Evolutionary conservation across 805 yeast species (phyloP), one percentile per base, ranked within the genome.

Genomic region (Suhomyces pyralidae): DNA sequence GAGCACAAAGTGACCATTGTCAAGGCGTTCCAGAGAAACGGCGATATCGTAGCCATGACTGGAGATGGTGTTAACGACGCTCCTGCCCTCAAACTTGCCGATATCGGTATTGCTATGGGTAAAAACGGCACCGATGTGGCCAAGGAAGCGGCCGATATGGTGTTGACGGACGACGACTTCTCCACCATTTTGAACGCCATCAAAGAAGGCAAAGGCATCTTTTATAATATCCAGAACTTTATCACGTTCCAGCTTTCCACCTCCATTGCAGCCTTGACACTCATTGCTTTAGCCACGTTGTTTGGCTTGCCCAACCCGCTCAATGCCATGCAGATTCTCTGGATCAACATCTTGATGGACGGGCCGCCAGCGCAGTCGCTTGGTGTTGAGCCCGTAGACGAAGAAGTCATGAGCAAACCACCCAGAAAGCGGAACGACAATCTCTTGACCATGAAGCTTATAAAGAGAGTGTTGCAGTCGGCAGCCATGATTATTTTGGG

Each of bases 21-120:
- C 32, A 83, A 88, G 63, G 97, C 97, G 0, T 77, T 92, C 57
- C 96, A 92, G 68, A 81, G 82, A 67, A 81, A 96, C 66, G 97
- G 97, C 49, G 96, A 93, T 68, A 85, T 93, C 56, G 98, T 93
- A 49, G 99, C 97, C 22, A 92, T 93, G 97, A 92, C 98, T n/a
- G 99, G 99, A 61, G 98, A 92, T 71, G 98, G 98, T 72, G 97
- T 93, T 12, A 92, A 92, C 68, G 98, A 92, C 76, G 98, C 98
- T 0, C 98, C 98, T n/a, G 97, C 98, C 5, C 79, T 93, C 61
- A 92, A 93, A 67, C 78, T 92, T 60, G 97, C 98, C 2, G 97
- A 92, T 71, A 92, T 92, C 61, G 98, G 98, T 63, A 90, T 93
- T 60, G 86, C 96, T 12, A 91, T 92, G 94, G 94, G 91, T 55